Conservation (phyloP, 768 basidiomycete genomes). For the Mycena leptocephala region DNA sequence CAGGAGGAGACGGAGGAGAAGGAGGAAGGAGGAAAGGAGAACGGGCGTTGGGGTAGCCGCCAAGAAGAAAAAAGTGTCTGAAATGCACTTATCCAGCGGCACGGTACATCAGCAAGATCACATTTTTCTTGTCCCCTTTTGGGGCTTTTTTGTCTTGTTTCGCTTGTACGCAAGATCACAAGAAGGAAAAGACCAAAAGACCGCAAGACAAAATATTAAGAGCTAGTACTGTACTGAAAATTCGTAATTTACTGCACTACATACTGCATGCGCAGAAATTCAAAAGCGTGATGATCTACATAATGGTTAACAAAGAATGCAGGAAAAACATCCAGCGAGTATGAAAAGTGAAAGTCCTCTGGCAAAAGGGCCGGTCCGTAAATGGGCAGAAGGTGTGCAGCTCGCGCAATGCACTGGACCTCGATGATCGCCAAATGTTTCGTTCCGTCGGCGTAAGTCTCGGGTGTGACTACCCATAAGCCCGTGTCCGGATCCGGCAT, state of each 20-base stretch:
- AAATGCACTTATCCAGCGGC: no score
- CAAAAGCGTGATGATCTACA: constrained; percentile 15
- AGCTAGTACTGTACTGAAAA: neutral
- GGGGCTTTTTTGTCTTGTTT: neutral
- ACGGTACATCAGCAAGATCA: no score
- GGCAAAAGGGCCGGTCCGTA: constrained; percentile 36
- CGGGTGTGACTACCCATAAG: constrained; percentile 27
- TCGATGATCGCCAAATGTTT: constrained; percentile 40
- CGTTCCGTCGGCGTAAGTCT: constrained; percentile 5
- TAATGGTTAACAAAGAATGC: constrained; percentile 43
- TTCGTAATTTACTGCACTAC: no score
- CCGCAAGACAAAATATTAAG: neutral
- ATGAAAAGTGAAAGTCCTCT: constrained; percentile 26
- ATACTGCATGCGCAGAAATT: constrained; percentile 15
- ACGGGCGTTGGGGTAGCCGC: no score
- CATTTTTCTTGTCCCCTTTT: neutral
- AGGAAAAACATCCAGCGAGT: constrained; percentile 41
- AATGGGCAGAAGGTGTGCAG: constrained; percentile 47
- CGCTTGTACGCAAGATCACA: neutral
- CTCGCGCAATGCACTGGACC: constrained; percentile 46
- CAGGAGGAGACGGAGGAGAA: no score
- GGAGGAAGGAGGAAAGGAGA: no score
- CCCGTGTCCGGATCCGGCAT: constrained; percentile 27
- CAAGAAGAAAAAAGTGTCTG: no score
- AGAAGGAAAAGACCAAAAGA: neutral